These are phyloP conservation scores for Plasmodium coatneyi DNA, from an alignment of 169 alveolate genomes.

Conservation along the genomic window DNA sequence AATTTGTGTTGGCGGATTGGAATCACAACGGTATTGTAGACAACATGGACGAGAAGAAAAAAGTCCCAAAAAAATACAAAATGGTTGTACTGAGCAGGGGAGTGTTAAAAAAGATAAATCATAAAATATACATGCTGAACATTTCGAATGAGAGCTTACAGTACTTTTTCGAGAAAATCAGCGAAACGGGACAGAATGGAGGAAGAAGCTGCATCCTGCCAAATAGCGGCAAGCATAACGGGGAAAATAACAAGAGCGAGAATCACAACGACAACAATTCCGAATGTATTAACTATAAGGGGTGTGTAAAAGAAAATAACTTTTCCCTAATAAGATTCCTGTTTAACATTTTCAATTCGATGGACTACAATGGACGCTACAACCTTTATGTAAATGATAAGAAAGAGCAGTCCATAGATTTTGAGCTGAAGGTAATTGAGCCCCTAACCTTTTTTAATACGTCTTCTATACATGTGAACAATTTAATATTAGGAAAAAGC, in stretches of 20 bases:
- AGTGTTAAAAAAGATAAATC: background rate
- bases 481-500: slow-evolving; percentile 63
- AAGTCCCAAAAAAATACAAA: background rate
- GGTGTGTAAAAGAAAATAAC: slow-evolving; percentile 22
- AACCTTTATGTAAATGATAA: slow-evolving; percentile 34
- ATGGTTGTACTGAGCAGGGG: slow-evolving; percentile 35
- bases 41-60: background rate
- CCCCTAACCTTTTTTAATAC: slow-evolving; percentile 63
- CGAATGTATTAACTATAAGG: slow-evolving; percentile 57
- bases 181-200: background rate
- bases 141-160: slow-evolving; percentile 22
- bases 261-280: slow-evolving; percentile 5
- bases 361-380: slow-evolving; percentile 19
- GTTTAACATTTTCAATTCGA: slow-evolving; percentile 18
- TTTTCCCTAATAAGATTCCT: slow-evolving; percentile 23
- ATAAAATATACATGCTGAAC: slow-evolving; percentile 26
- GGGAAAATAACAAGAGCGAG: background rate
- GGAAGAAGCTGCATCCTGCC: background rate
- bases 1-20: slow-evolving; percentile 17
- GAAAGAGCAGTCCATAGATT: background rate
- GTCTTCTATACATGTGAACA: slow-evolving; percentile 53
- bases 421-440: slow-evolving; percentile 29
- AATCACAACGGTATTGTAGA: background rate
- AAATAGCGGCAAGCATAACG: background rate
- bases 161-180: slow-evolving; percentile 23